These are phyloP conservation scores for Stereum hirsutum DNA, from an alignment of 1,284 basidiomycete genomes.

Conservation along the genomic window DNA sequence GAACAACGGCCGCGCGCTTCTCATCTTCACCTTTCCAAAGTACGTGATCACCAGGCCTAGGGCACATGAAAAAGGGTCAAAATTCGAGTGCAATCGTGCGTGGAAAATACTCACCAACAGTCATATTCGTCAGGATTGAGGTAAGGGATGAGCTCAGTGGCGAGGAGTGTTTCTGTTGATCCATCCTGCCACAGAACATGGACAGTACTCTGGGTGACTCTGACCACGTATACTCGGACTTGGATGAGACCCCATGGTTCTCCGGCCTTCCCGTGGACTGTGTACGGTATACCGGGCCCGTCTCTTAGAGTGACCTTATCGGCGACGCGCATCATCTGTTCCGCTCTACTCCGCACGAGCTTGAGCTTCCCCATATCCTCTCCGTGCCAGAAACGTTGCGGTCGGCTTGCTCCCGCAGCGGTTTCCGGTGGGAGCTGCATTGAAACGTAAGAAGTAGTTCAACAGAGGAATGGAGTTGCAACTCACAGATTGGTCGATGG, in stretches of 20 bases:
- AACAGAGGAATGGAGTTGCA: background rate
- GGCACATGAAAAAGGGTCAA: background rate
- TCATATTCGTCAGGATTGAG: slow-evolving; percentile 80
- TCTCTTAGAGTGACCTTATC: slow-evolving; percentile 55
- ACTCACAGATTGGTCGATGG: slow-evolving; percentile 77
- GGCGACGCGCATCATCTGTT: slow-evolving; percentile 57
- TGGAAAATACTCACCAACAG: slow-evolving; percentile 52
- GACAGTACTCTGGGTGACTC: slow-evolving; percentile 60
- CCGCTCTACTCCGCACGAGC: slow-evolving; percentile 51
- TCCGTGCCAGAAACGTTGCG: slow-evolving; percentile 70
- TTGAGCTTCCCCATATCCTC: slow-evolving; percentile 58
- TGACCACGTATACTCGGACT: slow-evolving; percentile 54
- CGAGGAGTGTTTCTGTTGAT: slow-evolving; percentile 43
- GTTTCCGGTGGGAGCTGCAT: slow-evolving; percentile 47
- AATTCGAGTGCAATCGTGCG: background rate
- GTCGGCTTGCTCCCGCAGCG: slow-evolving; percentile 52
- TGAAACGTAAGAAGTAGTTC: background rate
- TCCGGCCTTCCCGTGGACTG: slow-evolving; percentile 43
- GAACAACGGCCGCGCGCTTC: slow-evolving; percentile 67
- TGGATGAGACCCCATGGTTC: slow-evolving; percentile 35
- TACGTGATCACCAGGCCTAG: slow-evolving; percentile 86
- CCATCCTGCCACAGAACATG: slow-evolving; percentile 91
- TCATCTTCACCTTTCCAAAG: slow-evolving; percentile 76
- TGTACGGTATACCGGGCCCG: slow-evolving; percentile 33
- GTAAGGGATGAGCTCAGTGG: slow-evolving; percentile 73